Evolutionary conservation across 1,284 basidiomycete genomes (phyloP).

Genomic region (Pseudomicrostroma phylloplanum): DNA sequence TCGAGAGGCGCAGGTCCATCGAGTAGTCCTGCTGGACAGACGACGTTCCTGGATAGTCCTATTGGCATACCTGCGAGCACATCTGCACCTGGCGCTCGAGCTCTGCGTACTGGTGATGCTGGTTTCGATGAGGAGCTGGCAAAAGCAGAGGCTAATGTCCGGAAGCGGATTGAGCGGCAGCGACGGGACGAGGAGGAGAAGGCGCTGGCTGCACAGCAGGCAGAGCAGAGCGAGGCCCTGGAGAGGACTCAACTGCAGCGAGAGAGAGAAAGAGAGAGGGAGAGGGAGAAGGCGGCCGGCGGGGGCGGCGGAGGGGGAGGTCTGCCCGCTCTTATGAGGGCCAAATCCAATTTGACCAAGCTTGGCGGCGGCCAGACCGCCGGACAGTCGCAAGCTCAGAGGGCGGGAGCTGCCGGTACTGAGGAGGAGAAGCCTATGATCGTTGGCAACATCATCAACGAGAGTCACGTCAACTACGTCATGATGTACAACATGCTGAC

Average conservation of each 20-base stretch:
- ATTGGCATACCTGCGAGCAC: not conserved
- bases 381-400: not conserved
- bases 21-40: no score
- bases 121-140: conserved; percentile 47
- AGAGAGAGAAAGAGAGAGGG: conserved; percentile 14
- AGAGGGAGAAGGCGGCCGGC: conserved; percentile 7
- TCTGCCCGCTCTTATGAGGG: conserved; percentile 18
- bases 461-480: conserved; percentile 96
- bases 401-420: conserved; percentile 15
- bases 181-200: conserved; percentile 36
- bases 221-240: conserved; percentile 12
- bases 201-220: conserved; percentile 22
- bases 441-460: conserved; percentile 90
- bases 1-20: no score
- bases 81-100: not conserved
- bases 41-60: no score
- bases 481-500: conserved; percentile 99
- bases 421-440: conserved; percentile 56
- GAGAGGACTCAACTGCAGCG: conserved; percentile 3
- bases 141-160: conserved; percentile 25
- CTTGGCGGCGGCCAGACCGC: conserved; percentile 5
- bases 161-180: conserved; percentile 24
- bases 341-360: conserved; percentile 24
- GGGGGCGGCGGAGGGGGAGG: conserved; percentile 12
- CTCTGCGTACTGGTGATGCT: conserved; percentile 38